Conservation (phyloP, 2,329 filamentous ascomycete genomes). For the Fusarium sp. region DNA sequence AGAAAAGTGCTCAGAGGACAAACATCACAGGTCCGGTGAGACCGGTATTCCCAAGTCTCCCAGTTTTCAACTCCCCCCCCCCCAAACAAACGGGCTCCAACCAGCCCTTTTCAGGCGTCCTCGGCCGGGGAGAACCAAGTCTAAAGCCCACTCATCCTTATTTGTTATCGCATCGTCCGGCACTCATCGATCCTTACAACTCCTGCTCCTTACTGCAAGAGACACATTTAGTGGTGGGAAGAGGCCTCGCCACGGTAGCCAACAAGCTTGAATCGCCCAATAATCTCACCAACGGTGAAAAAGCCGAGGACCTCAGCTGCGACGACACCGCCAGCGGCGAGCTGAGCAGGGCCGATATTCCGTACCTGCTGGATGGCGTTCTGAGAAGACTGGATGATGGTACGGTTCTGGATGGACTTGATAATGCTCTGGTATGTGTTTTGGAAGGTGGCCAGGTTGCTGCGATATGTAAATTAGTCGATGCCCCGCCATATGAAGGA, state of each 20-base stretch:
- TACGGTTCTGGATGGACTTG: constrained; percentile 74
- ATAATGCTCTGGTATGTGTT: constrained; percentile 81
- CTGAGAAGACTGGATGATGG: constrained; percentile 66
- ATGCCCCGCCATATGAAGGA: constrained; percentile 15
- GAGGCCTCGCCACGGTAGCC: constrained; percentile 83
- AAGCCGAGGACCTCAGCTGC: constrained; percentile 90
- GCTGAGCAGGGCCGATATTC: constrained; percentile 75
- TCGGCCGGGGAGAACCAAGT: constrained; percentile 31
- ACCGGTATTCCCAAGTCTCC: constrained; percentile 36
- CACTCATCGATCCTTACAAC: constrained; percentile 20
- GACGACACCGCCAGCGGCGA: constrained; percentile 79
- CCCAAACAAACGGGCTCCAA: constrained; percentile 38
- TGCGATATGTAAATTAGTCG: constrained; percentile 50
- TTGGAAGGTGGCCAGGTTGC: constrained; percentile 84
- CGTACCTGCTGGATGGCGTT: constrained; percentile 67
- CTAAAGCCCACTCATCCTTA: constrained; percentile 37
- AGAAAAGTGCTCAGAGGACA: constrained; percentile 45
- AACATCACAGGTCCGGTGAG: constrained; percentile 37
- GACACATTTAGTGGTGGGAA: constrained; percentile 64
- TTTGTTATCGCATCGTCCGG: constrained; percentile 30
- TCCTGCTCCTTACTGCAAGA: constrained; percentile 16
- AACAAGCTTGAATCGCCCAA: constrained; percentile 93
- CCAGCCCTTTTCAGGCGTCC: constrained; percentile 32
- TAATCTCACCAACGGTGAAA: constrained; percentile 97
- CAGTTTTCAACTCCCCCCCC: constrained; percentile 28